Evolutionary conservation across 1,139 yeast genomes (phyloP), one percentile per base, ranked within the genome.

Genomic region (Suhomyces ambrosiae): DNA sequence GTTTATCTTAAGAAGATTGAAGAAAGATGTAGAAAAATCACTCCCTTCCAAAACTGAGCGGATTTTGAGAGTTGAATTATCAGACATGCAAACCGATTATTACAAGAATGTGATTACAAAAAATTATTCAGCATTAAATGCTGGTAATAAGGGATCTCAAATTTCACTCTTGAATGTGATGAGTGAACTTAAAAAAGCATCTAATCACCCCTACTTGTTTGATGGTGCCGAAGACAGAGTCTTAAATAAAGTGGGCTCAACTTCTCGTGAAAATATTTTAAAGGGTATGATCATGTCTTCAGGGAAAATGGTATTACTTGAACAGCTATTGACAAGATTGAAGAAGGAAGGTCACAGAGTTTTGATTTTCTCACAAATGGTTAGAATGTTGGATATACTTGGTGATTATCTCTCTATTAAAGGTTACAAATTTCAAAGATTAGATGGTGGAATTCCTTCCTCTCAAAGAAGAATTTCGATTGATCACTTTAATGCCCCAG

Each of bases 401-500:
- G 97, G 97, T 21, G 99, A 94, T 59, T 94, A 94, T 55, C 65
- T 92, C 46, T 79, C 88, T 7, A 83, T 90, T 40, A 87, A 92
- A 52, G 97, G 97, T n/a, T 77, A 84, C 41, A 82, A 81, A 41
- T 92, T 86, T 65, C 99, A 92, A 63, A 71, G 99, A 51, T 72
- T 94, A 30, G 99, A 94, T 63, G 99, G 99, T 65, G 95, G 97
- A 9, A 82, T 94, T 23, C 95, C 97, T 2, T 89, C 97, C 2
- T 79, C 95, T 4, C 95, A 90, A 47, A 80, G 99, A 64, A 79
- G 96, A 57, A 82, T 90, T 15, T 86, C 97, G 2, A 94, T 94
- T 54, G 98, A 94, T 58, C 98, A 94, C 61, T 94, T 85, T 69
- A 94, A 94, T 62, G 90, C 96, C 0, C 94, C 94, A 2, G 96